Evolutionary conservation across 352 stramenopile species (phyloP).

Genomic region (Globisporangium okanoganense): DNA sequence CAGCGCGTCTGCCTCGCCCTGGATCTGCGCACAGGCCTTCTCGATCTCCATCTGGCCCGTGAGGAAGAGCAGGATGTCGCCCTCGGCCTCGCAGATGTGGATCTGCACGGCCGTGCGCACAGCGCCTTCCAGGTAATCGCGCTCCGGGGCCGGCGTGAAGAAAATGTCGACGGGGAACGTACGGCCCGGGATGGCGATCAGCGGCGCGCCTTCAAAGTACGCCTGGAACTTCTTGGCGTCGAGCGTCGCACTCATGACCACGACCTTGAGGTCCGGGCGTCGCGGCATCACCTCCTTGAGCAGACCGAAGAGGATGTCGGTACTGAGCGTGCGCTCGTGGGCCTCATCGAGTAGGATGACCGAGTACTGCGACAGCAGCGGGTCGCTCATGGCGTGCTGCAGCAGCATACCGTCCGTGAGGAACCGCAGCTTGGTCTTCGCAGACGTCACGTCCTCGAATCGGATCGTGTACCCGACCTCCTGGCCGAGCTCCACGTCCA

Average conservation of each 20-base stretch:
- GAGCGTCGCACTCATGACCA: constrained; percentile 99
- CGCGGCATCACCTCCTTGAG: constrained; percentile 96
- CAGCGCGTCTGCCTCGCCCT: constrained; percentile 76
- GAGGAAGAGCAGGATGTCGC: constrained; percentile 99
- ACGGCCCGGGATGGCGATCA: constrained; percentile 94
- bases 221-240: constrained; percentile 96
- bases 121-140: constrained; percentile 97
- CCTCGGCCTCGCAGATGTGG: constrained; percentile 95
- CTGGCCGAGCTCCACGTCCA: constrained; percentile 96
- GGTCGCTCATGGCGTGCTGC: constrained; percentile 96
- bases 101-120: constrained; percentile 92
- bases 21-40: constrained; percentile 92
- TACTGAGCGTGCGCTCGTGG: constrained; percentile 96
- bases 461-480: constrained; percentile 99
- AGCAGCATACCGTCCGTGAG: constrained; percentile 95
- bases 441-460: constrained; percentile 96
- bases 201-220: constrained; percentile 94
- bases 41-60: constrained; percentile 99
- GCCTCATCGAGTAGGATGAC: constrained; percentile 98
- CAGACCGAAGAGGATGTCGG: constrained; percentile 97
- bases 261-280: constrained; percentile 95
- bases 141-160: constrained; percentile 96
- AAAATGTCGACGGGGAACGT: constrained; percentile 99
- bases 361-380: constrained; percentile 93
- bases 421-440: constrained; percentile 80